phyloP scores from a whole-genome alignment of 495 filamentous ascomycete species.

The Trichodelitschia bisporula region DNA sequence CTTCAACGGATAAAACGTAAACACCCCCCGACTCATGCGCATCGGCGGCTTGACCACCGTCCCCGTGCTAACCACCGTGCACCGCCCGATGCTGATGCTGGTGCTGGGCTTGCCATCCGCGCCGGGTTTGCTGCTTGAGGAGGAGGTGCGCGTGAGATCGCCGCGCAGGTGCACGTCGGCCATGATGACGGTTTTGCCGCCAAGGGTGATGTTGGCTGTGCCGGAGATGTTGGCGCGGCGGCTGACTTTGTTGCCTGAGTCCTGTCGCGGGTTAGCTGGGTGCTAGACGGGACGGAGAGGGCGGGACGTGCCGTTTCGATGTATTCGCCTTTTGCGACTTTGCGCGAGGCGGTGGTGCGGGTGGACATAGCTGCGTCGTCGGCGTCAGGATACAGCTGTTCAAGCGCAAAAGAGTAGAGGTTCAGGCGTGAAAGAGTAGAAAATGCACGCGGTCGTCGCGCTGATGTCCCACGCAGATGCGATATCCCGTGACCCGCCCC shows the following conservation, averaged over 20 bases:
- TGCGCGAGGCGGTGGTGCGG: neutral
- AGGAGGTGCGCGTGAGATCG: conserved; percentile 38
- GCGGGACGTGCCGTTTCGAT: conserved; percentile 58
- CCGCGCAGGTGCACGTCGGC: conserved; percentile 79
- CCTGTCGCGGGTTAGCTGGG: conserved; percentile 23
- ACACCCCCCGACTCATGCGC: conserved; percentile 34
- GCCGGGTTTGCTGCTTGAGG: conserved; percentile 13
- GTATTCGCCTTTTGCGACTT: conserved; percentile 59
- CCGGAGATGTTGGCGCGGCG: conserved; percentile 74
- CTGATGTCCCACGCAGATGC: too few relatives aligned
- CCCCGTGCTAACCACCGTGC: conserved; percentile 56
- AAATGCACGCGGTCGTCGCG: too few relatives aligned
- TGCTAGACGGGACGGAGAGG: neutral
- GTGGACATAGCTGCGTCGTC: neutral
- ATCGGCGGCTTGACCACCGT: conserved; percentile 55
- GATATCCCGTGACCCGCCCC: too few relatives aligned
- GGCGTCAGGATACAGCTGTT: too few relatives aligned
- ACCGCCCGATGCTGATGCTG: conserved; percentile 54
- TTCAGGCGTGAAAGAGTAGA: too few relatives aligned
- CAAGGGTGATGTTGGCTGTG: conserved; percentile 91
- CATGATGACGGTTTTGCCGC: conserved; percentile 83
- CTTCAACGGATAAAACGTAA: conserved; percentile 59
- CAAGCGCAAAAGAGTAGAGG: too few relatives aligned
- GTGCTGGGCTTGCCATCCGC: conserved; percentile 15
- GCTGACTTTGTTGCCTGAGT: conserved; percentile 96